Conservation (phyloP, 805 yeast genomes). For the Pichia ethanolica region DNA sequence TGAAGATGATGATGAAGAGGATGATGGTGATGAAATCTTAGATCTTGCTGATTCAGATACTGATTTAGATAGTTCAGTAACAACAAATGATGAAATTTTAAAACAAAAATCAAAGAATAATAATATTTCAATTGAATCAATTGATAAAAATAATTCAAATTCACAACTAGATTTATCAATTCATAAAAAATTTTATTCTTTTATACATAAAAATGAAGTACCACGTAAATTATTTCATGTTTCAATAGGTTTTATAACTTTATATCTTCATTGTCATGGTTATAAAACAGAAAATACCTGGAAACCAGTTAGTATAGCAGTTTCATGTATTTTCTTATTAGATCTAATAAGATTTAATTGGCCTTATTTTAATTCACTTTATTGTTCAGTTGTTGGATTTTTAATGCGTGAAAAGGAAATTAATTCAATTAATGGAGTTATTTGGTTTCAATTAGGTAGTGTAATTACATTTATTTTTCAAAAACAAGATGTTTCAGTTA, state of each 20-base stretch:
- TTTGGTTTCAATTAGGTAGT: slow-evolving; percentile 81
- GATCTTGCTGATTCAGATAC: background rate
- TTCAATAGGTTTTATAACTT: slow-evolving; percentile 76
- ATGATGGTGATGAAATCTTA: background rate
- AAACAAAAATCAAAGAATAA: background rate
- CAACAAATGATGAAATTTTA: background rate
- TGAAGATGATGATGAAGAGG: background rate
- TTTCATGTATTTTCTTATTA: slow-evolving; percentile 47
- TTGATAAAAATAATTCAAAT: background rate
- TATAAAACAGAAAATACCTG: slow-evolving; percentile 49
- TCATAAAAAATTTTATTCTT: slow-evolving; percentile 23
- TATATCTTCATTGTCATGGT: slow-evolving; percentile 63
- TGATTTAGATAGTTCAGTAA: background rate
- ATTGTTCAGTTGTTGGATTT: slow-evolving; percentile 66
- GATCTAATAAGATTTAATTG: slow-evolving; percentile 64
- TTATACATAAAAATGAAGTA: slow-evolving; percentile 63
- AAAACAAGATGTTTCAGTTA: slow-evolving; percentile 73
- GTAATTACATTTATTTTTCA: slow-evolving; percentile 59
- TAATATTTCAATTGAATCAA: background rate
- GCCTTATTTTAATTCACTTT: slow-evolving; percentile 54
- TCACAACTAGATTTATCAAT: slow-evolving; percentile 9
- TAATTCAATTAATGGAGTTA: slow-evolving; percentile 68
- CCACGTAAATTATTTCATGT: slow-evolving; percentile 87
- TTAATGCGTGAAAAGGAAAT: slow-evolving; percentile 82
- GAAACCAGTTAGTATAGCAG: slow-evolving; percentile 48